These are phyloP conservation scores for Stromatinia cepivora DNA, from an alignment of 2,329 filamentous ascomycete genomes.

Conservation along the genomic window DNA sequence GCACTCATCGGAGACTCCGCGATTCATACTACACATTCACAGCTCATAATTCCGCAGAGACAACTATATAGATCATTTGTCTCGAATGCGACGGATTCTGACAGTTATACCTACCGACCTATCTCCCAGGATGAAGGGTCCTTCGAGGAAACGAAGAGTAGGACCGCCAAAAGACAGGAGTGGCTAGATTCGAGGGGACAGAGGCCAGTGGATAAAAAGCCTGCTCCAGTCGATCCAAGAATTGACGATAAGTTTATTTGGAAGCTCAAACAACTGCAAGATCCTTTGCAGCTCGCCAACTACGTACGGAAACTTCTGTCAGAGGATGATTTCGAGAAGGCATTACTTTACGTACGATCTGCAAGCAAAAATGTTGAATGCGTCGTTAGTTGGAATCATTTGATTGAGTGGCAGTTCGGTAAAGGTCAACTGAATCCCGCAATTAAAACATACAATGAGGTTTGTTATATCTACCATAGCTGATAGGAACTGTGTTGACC, in stretches of 20 bases:
- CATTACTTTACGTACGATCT: slow-evolving; percentile 64
- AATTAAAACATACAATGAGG: slow-evolving; percentile 86
- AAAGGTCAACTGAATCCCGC: slow-evolving; percentile 62
- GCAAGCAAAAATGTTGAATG: slow-evolving; percentile 66
- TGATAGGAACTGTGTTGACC: background rate
- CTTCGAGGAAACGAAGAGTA: slow-evolving; percentile 3
- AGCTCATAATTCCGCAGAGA: slow-evolving; percentile 6
- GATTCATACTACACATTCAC: slow-evolving; percentile 22
- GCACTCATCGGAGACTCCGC: slow-evolving; percentile 34
- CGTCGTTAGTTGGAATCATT: slow-evolving; percentile 82
- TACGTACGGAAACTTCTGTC: slow-evolving; percentile 63
- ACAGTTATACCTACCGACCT: slow-evolving; percentile 4
- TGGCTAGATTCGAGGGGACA: slow-evolving; percentile 35
- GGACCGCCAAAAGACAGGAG: slow-evolving; percentile 24
- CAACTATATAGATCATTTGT: slow-evolving; percentile 12
- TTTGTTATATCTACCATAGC: slow-evolving; percentile 42
- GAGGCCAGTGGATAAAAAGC: slow-evolving; percentile 25
- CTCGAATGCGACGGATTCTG: slow-evolving; percentile 14
- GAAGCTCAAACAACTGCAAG: slow-evolving; percentile 44
- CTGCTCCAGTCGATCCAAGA: background rate
- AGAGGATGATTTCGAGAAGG: slow-evolving; percentile 63
- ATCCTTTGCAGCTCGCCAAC: slow-evolving; percentile 71
- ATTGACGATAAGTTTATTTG: slow-evolving; percentile 27
- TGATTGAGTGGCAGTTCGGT: slow-evolving; percentile 71
- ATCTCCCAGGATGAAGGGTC: slow-evolving; percentile 1